Conservation (phyloP, 129 eudicot genomes). For the Glebionis coronaria region DNA sequence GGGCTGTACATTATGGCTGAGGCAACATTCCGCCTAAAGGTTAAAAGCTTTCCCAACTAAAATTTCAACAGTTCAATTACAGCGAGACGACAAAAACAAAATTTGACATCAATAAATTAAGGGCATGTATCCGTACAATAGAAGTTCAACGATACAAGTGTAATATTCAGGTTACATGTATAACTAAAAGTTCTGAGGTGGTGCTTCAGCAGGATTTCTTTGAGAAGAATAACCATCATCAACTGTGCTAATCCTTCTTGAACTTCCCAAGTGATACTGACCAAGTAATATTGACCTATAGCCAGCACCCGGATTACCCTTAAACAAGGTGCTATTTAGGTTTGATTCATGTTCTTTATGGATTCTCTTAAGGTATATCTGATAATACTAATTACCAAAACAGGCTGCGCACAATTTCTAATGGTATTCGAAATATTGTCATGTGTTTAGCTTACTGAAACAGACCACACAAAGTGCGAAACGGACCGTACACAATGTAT, state of each 20-base stretch:
- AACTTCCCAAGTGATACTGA: too few species aligned
- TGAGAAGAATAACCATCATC: slow-evolving; percentile 72
- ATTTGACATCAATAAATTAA: background rate
- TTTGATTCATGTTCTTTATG: too few species aligned
- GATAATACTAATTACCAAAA: too few species aligned
- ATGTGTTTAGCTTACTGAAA: too few species aligned
- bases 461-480: too few species aligned
- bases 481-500: too few species aligned
- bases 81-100: background rate
- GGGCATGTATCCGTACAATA: slow-evolving; percentile 7
- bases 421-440: too few species aligned
- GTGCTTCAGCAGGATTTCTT: slow-evolving; percentile 58
- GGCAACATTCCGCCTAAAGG: slow-evolving; percentile 97
- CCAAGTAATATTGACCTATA: too few species aligned
- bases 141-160: background rate
- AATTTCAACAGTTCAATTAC: slow-evolving; percentile 7
- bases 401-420: too few species aligned
- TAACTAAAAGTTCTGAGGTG: slow-evolving; percentile 86
- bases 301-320: too few species aligned
- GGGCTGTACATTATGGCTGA: slow-evolving; percentile 98
- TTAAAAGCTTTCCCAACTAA: slow-evolving; percentile 97
- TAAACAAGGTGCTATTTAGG: too few species aligned
- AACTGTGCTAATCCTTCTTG: slow-evolving; percentile 64
- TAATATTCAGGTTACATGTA: slow-evolving; percentile 45
- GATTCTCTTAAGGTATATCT: too few species aligned